A percentile compares a stretch with the other conserved stretches of the same genome.
phyloP scores from a whole-genome alignment of 352 stramenopile species.

The Phytophthora agathidicida region DNA sequence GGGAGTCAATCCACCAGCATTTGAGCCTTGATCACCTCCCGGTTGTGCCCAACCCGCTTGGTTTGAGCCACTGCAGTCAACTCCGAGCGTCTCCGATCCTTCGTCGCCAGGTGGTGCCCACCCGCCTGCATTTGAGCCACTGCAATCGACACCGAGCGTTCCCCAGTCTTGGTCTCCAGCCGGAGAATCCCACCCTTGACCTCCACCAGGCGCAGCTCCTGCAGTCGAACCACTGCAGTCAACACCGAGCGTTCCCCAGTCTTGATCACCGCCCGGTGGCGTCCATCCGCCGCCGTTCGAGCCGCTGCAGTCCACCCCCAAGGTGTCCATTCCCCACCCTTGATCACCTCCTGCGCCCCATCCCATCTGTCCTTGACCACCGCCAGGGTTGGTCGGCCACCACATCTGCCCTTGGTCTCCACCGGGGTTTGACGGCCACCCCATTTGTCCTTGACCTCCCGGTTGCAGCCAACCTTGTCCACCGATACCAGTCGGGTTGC shows the following conservation, averaged over 20 bases:
- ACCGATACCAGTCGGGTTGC: too few relatives aligned
- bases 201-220: too few relatives aligned
- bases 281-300: not conserved
- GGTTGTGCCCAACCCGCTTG: not conserved
- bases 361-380: too few relatives aligned
- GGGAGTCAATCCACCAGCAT: too few relatives aligned
- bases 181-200: too few relatives aligned
- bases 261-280: not conserved
- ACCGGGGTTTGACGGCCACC: not conserved
- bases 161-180: not conserved
- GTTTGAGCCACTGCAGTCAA: conserved; percentile 1
- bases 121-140: not conserved
- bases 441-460: not conserved
- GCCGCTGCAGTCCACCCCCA: too few relatives aligned
- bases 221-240: not conserved
- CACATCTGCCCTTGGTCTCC: too few relatives aligned
- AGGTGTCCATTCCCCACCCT: too few relatives aligned
- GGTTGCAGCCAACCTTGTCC: conserved; percentile 6
- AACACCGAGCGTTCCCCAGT: not conserved
- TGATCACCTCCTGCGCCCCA: too few relatives aligned
- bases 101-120: not conserved
- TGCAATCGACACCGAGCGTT: not conserved
- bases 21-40: not conserved
- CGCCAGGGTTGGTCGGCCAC: too few relatives aligned
- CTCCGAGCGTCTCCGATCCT: too few relatives aligned